Percentiles rank a stretch among this genome's conserved stretches.
These are phyloP conservation scores for Boeremia lycopersici DNA, from an alignment of 2,329 filamentous ascomycete genomes.

Conservation along the genomic window DNA sequence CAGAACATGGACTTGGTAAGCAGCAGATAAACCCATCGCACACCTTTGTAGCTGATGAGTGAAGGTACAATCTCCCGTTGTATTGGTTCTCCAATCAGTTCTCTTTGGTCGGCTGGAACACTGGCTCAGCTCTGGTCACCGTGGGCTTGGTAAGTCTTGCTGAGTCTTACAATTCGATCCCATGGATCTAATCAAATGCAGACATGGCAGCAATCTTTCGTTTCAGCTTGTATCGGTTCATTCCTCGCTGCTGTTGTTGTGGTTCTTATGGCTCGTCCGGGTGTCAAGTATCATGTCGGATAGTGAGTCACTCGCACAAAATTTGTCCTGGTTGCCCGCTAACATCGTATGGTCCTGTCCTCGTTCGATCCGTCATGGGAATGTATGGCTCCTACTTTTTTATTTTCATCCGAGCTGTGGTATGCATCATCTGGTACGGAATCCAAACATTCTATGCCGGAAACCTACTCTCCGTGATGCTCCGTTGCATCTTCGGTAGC, in stretches of 20 bases:
- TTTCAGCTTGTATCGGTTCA: constrained; percentile 28
- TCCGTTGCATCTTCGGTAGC: constrained; percentile 49
- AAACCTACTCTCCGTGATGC: constrained; percentile 44
- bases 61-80: constrained; percentile 28
- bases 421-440: constrained; percentile 50
- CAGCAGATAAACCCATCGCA: too few species aligned
- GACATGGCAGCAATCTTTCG: constrained; percentile 34
- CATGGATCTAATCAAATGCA: constrained; percentile 8
- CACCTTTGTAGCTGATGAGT: neutral
- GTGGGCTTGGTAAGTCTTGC: constrained; percentile 19
- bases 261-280: constrained; percentile 31
- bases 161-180: neutral
- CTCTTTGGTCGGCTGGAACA: constrained; percentile 29
- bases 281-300: constrained; percentile 32
- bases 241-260: constrained; percentile 32
- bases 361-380: constrained; percentile 30
- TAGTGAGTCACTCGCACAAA: constrained; percentile 1
- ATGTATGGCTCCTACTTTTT: constrained; percentile 51
- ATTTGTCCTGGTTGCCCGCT: neutral
- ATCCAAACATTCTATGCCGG: constrained; percentile 34
- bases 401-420: constrained; percentile 46
- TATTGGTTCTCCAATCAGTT: constrained; percentile 33
- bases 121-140: constrained; percentile 25
- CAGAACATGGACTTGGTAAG: constrained; percentile 34
- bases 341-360: constrained; percentile 19